A percentile compares a stretch with the other conserved stretches of the same genome.
These are phyloP conservation scores for Radiomyces spectabilis DNA, from an alignment of 192 early-diverging fungal genomes.

Conservation along the genomic window DNA sequence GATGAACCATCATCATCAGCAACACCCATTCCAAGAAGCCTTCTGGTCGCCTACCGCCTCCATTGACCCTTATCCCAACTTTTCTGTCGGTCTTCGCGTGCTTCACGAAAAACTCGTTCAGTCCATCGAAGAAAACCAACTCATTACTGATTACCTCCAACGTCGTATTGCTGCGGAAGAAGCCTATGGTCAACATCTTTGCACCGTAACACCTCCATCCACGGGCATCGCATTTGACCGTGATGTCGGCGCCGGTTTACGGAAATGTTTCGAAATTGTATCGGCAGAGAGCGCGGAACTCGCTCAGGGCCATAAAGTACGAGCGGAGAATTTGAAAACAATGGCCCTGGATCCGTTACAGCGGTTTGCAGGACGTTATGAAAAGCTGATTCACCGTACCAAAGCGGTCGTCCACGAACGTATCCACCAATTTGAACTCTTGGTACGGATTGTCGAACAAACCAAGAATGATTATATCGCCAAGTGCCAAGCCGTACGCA, in stretches of 20 bases:
- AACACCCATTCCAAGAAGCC: neutral
- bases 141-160: neutral
- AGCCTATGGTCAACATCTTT: neutral
- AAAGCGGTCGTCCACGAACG: neutral
- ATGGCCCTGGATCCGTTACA: conserved; percentile 1
- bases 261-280: conserved; percentile 5
- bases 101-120: conserved; percentile 5
- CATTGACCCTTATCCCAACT: neutral
- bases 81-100: neutral
- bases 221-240: neutral
- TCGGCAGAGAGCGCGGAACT: neutral
- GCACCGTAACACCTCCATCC: neutral
- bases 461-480: neutral
- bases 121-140: conserved; percentile 6
- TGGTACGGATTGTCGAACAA: neutral
- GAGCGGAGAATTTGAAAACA: neutral
- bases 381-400: neutral
- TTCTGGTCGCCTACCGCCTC: conserved; percentile 6
- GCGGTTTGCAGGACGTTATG: neutral
- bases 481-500: neutral
- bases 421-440: neutral
- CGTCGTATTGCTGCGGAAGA: neutral
- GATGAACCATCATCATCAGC: neutral
- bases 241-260: neutral
- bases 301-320: conserved; percentile 2